Evolutionary conservation across 305 asterid species (phyloP), one percentile per base, ranked within the genome.

Genomic region (Solanum hybrid): DNA sequence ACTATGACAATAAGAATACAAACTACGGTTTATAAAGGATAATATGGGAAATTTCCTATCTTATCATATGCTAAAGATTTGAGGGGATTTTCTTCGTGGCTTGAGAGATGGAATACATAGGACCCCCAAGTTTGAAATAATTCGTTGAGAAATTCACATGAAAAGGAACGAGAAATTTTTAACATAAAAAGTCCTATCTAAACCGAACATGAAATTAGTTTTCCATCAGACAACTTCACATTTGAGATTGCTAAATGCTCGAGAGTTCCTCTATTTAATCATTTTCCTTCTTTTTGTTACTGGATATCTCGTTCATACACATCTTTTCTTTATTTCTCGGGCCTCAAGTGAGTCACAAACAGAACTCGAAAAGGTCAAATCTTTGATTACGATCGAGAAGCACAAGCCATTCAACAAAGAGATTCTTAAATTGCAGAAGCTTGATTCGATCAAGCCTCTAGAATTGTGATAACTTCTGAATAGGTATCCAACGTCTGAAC

Each of bases 321-420:
- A 24, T 0, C 14, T 67, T 67, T 0, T 67, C 0, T 24, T 67
- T 67, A 0, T 67, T 67, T 67, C 13, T 67, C 8, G 13, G 0
- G 4, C 16, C 14, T 24, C 6, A 0, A 67, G 3, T 67, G 7
- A 2, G 1, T 67, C 0, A 67, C 14, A 67, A 24, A n/a, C 0
- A n/a, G 0, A 67, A 22, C 7, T 67, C 4, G 13, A 24, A n/a
- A n/a, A 67, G 14, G 16, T 67, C 4, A 67, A 67, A 67, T 4
- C 3, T 67, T 67, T 67, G 8, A 57, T 57, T 57, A 24, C 24
- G 0, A 16, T 0, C 9, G 0, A 0, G 4, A 57, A 57, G 67
- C 0, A 57, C n/a, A 57, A 57, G 0, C 4, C n/a, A 57, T 57
- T 57, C 67, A 57, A 18, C 67, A 57, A 57, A 1, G 67, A 51